Conservation (phyloP, 495 filamentous ascomycete species). For the Aspergillus saccharolyticus region DNA sequence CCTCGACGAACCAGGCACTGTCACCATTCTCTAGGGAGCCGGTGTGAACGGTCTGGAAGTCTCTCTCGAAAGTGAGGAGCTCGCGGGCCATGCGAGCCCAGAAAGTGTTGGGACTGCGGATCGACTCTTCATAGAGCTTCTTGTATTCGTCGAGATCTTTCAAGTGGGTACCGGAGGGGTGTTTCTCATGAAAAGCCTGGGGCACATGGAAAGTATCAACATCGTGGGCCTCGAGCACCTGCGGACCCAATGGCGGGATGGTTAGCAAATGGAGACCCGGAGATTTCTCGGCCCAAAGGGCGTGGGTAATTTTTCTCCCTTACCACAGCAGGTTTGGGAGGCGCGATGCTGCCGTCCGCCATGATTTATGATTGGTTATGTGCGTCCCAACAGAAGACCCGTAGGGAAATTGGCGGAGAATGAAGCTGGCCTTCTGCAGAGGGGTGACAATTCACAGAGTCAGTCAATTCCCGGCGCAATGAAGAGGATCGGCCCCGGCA, state of each 20-base stretch:
- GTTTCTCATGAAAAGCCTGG: constrained; percentile 61
- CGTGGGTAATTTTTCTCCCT: constrained; percentile 3
- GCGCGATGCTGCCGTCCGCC: constrained; percentile 55
- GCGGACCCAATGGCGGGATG: constrained; percentile 1
- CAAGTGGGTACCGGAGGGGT: constrained; percentile 63
- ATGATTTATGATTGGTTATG: constrained; percentile 38
- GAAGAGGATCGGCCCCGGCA: constrained; percentile 5
- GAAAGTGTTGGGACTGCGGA: constrained; percentile 85
- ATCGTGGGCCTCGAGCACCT: constrained; percentile 70
- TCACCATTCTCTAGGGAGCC: constrained; percentile 79
- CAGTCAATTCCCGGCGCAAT: not conserved
- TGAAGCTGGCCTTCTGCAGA: not conserved
- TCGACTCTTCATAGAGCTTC: constrained; percentile 91
- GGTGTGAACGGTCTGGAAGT: constrained; percentile 84
- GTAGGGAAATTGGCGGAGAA: constrained; percentile 1
- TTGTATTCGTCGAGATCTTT: constrained; percentile 81
- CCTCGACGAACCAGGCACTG: constrained; percentile 91
- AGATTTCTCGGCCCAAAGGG: constrained; percentile 1
- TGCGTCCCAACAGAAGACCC: constrained; percentile 3
- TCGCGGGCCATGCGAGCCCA: constrained; percentile 84
- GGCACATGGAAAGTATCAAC: constrained; percentile 76
- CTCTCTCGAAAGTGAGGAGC: constrained; percentile 80
- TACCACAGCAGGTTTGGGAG: constrained; percentile 64
- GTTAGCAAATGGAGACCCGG: constrained; percentile 7
- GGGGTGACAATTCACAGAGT: not conserved